Conservation (phyloP, 106 monocot species). For the Alisma plantagoaquatica region DNA sequence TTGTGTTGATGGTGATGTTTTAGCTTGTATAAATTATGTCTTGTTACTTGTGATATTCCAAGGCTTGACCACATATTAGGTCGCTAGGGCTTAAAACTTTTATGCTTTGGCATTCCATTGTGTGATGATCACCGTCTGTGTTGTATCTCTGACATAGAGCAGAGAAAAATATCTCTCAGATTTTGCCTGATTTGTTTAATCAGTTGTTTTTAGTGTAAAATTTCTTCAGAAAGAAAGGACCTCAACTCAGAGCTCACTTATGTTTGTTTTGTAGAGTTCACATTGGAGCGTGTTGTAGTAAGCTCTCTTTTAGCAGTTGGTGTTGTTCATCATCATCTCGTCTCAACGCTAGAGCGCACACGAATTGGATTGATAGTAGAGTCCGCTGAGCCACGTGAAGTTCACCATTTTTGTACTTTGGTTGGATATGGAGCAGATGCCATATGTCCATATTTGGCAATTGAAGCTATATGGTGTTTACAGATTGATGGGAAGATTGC, state of each 20-base stretch:
- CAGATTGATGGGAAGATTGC: conserved; percentile 86
- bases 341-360: conserved; percentile 81
- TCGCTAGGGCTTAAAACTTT: no score
- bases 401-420: conserved; percentile 93
- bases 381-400: conserved; percentile 94
- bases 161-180: no score
- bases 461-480: conserved; percentile 74
- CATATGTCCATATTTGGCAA: conserved; percentile 84
- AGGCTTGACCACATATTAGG: not conserved
- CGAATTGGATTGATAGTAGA: conserved; percentile 75
- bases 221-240: no score
- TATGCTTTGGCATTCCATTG: no score
- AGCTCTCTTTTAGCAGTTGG: conserved; percentile 93
- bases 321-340: conserved; percentile 89
- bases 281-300: conserved; percentile 60
- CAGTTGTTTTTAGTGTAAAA: no score
- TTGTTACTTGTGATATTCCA: not conserved
- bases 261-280: conserved; percentile 39
- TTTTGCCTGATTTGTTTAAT: no score
- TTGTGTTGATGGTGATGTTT: no score
- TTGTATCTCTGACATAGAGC: no score
- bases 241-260: not conserved
- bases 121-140: no score
- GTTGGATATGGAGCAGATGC: conserved; percentile 94
- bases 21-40: no score